phyloP scores from a whole-genome alignment of 805 yeast genomes.

The Lachancea kluyveri region DNA sequence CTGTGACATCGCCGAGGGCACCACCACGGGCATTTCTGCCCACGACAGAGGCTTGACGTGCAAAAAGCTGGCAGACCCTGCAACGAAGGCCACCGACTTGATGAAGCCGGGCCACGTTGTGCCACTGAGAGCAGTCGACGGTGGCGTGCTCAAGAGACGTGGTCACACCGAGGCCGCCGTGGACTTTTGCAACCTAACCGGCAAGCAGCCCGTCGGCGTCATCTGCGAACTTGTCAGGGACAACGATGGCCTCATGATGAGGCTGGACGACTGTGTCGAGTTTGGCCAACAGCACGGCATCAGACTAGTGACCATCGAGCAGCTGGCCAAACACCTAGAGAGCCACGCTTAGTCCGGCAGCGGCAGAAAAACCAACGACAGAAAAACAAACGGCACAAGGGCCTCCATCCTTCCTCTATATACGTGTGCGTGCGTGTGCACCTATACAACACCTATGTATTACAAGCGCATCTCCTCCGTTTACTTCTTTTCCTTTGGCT shows the following conservation, averaged over 20 bases:
- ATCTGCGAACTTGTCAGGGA: constrained; percentile 93
- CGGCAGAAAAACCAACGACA: too few species aligned
- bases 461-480: constrained; percentile 5
- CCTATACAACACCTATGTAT: background rate
- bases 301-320: constrained; percentile 74
- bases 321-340: constrained; percentile 45
- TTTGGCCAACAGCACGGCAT: constrained; percentile 59
- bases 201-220: constrained; percentile 78
- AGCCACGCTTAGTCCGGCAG: too few species aligned
- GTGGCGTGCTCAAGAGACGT: constrained; percentile 70
- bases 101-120: constrained; percentile 91
- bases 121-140: constrained; percentile 86
- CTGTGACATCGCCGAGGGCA: constrained; percentile 77
- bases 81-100: constrained; percentile 55
- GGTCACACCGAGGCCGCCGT: constrained; percentile 99
- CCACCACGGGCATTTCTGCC: constrained; percentile 96
- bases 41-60: constrained; percentile 88
- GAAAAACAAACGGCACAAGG: too few species aligned
- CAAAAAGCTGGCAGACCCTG: constrained; percentile 51
- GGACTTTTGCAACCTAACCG: constrained; percentile 72
- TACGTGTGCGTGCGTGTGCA: background rate
- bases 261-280: constrained; percentile 75
- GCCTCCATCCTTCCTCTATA: too few species aligned
- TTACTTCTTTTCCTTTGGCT: constrained; percentile 39
- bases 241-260: constrained; percentile 92